These are phyloP conservation scores for Mycena olivaceomarginata DNA, from an alignment of 768 basidiomycete genomes.

Conservation along the genomic window DNA sequence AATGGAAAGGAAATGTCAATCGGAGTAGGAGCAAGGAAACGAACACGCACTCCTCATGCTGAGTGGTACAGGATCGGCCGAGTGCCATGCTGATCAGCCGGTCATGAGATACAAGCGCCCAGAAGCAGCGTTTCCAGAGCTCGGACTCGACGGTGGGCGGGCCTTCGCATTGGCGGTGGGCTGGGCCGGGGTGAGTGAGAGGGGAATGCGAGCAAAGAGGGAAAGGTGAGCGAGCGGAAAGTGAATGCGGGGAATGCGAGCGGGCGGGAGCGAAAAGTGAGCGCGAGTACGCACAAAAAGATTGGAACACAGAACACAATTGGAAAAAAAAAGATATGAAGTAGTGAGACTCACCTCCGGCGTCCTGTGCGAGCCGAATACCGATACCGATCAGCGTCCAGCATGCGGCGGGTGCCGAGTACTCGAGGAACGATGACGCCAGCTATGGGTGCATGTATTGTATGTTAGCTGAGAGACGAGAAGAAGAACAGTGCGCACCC, in stretches of 20 bases:
- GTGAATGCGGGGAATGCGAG: too few relatives aligned
- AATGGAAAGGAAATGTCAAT: background rate
- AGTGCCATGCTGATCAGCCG: slow-evolving; percentile 68
- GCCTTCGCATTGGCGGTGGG: slow-evolving; percentile 47
- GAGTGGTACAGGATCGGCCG: slow-evolving; percentile 62
- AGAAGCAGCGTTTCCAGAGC: slow-evolving; percentile 83
- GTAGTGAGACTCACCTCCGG: background rate
- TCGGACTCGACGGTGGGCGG: slow-evolving; percentile 76
- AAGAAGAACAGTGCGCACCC: slow-evolving; percentile 56
- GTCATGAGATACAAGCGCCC: slow-evolving; percentile 64
- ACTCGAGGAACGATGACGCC: slow-evolving; percentile 70
- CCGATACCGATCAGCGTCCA: slow-evolving; percentile 80
- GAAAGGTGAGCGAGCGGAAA: too few relatives aligned
- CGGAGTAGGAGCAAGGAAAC: background rate
- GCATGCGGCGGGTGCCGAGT: slow-evolving; percentile 74
- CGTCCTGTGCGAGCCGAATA: slow-evolving; percentile 33
- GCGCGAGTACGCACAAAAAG: too few relatives aligned
- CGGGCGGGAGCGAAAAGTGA: too few relatives aligned
- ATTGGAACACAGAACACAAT: too few relatives aligned
- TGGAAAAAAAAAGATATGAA: too few relatives aligned
- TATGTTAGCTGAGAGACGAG: background rate
- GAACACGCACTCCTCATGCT: slow-evolving; percentile 56
- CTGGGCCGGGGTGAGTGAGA: background rate
- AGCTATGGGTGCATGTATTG: slow-evolving; percentile 58
- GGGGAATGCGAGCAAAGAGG: too few relatives aligned